Evolutionary conservation across 345 rosid species (phyloP), one percentile per base, ranked within the genome.

Genomic region (Mallotus nudiflorus): DNA sequence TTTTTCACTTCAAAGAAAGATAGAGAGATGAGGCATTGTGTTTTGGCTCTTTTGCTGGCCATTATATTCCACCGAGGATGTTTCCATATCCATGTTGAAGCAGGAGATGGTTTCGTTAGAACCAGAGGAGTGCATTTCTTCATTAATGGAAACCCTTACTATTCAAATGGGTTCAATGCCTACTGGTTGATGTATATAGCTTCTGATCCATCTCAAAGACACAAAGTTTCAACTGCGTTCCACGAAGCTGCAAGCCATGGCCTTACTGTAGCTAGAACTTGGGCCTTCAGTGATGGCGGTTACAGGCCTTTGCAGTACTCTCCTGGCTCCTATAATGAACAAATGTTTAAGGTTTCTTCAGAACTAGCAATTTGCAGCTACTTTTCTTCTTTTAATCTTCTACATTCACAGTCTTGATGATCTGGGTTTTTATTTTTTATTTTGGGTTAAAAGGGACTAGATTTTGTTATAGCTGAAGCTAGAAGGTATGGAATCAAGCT

Each of bases 1-100:
- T 13, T 11, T 58, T 11, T 45, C 40, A 27, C 24, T 16, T 54
- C 63, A 53, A 35, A 62, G 49, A 22, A 66, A 72, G 33, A 65
- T 70, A 58, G 42, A 77, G 68, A 72, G 18, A 86, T 84, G 98
- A 87, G 64, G 82, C 79, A 72, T 71, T 60, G 80, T 39, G 56
- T 63, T 52, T 58, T 74, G 57, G 59, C 67, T 70, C 25, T 75
- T 53, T n/a, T 40, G 9, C 28, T 66, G 9, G 31, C 33, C 25
- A 22, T 70, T 62, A 5, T 56, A 24, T 29, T 73, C 66, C 55
- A 62, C 49, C 78, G 53, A 56, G 63, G 48, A 9, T 29, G 46
- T 31, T n/a, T 63, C 37, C 59, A 44, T n/a, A 2, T 49, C 74
- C 53, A 66, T 8, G 68, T 61, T 18, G 72, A 71, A 66, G 80